Evolutionary conservation across 2,329 filamentous ascomycete species (phyloP), one percentile per base, ranked within the genome.

Genomic region (Fusarium sublunatum): DNA sequence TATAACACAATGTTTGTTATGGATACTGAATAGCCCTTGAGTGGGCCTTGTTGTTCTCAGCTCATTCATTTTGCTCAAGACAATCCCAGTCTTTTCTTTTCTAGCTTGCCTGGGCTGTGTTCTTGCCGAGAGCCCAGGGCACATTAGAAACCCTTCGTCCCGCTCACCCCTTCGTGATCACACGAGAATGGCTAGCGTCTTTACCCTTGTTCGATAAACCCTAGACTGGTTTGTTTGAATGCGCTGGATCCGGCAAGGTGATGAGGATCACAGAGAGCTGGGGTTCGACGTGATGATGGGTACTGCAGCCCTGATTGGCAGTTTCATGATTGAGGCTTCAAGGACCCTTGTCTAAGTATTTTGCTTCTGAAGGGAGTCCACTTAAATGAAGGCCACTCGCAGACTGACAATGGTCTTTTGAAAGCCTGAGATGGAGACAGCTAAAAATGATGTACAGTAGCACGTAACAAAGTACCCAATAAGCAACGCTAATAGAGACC

Each of bases 241-340:
- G 47, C 48, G 48, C 61, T 63, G 50, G 31, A 68, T 61, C 39
- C 39, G 65, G 65, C 24, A 65, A 67, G 51, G 35, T 65, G 57
- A 54, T 64, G 62, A 34, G 48, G 47, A 58, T 49, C 47, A 39
- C 52, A 58, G 45, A 42, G 38, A 56, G 41, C 60, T 56, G 47
- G 50, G 50, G 50, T 29, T 43, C 35, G 31, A 29, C 51, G 39
- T 55, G 54, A 53, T 44, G 45, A 48, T 49, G 57, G 53, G 31
- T 38, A 39, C 50, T 35, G 40, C 13, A 35, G 47, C 41, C 53
- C 46, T 70, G 58, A 70, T 70, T 70, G 67, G 67, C 49, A 58
- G 50, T 55, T 32, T 19, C 19, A 35, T 52, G 36, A 45, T 53
- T 25, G 44, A 43, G 44, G 26, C 40, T 55, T 60, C 58, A 58